Conservation (phyloP, 768 basidiomycete genomes). For the Cystofilobasidium bisporidii region DNA sequence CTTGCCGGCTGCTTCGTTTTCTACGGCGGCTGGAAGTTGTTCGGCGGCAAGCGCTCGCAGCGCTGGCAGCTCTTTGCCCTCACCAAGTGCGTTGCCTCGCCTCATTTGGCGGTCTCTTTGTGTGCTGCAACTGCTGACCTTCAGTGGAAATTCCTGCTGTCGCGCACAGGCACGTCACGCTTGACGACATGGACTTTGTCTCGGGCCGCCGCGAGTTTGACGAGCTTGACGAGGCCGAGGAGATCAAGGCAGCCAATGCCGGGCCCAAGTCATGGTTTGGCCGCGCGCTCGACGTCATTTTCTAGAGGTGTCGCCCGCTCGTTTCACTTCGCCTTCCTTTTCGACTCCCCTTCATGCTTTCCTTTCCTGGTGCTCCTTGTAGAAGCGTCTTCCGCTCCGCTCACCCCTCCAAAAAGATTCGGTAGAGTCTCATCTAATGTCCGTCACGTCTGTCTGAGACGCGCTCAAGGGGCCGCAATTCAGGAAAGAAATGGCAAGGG, state of each 20-base stretch:
- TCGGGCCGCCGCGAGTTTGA: slow-evolving; percentile 32
- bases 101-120: too few relatives aligned
- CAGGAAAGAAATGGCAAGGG: too few relatives aligned
- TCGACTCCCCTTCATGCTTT: too few relatives aligned
- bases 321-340: too few relatives aligned
- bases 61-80: slow-evolving; percentile 15
- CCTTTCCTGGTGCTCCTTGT: too few relatives aligned
- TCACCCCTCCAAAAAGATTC: too few relatives aligned
- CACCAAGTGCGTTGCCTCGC: slow-evolving; percentile 31
- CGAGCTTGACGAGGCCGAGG: slow-evolving; percentile 28
- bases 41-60: slow-evolving; percentile 3
- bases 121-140: too few relatives aligned
- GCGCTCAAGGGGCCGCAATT: too few relatives aligned
- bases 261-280: background rate
- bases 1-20: slow-evolving; percentile 31
- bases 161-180: background rate
- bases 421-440: too few relatives aligned
- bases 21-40: slow-evolving; percentile 33
- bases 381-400: too few relatives aligned
- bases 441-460: too few relatives aligned
- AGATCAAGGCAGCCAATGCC: background rate
- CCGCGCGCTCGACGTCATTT: background rate
- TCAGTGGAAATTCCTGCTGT: too few relatives aligned
- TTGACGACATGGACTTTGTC: slow-evolving; percentile 32
- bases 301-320: background rate